A percentile compares a stretch with the other conserved stretches of the same genome.
Evolutionary conservation across 73 alveolate genomes (phyloP).

Genomic region (Tetrahymena borealis): DNA sequence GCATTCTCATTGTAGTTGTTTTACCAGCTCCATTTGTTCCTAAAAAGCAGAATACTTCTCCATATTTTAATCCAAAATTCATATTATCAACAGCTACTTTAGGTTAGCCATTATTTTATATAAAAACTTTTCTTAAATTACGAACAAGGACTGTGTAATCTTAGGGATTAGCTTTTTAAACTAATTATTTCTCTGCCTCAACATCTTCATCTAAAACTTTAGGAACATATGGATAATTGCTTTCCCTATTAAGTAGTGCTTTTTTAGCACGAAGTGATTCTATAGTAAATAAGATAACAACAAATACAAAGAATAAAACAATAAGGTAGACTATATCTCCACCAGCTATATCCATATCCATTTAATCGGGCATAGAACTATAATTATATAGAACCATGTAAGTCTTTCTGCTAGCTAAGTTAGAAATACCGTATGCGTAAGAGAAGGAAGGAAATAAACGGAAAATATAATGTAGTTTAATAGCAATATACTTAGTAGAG

Average conservation of each 20-base stretch:
- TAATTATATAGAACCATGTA: slow-evolving; percentile 41
- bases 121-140: slow-evolving; percentile 41
- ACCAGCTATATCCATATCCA: slow-evolving; percentile 40
- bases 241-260: background rate
- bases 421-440: slow-evolving; percentile 36
- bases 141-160: slow-evolving; percentile 33
- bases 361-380: background rate
- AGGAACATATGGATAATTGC: background rate
- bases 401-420: slow-evolving; percentile 6
- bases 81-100: slow-evolving; percentile 69
- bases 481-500: slow-evolving; percentile 37
- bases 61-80: slow-evolving; percentile 68
- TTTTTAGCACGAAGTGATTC: slow-evolving; percentile 17
- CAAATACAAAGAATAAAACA: slow-evolving; percentile 21
- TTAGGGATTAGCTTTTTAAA: slow-evolving; percentile 15
- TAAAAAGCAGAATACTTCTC: slow-evolving; percentile 78
- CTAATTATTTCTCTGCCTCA: background rate
- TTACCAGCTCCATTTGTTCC: slow-evolving; percentile 95
- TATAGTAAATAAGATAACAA: background rate
- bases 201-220: slow-evolving; percentile 15
- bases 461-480: slow-evolving; percentile 23
- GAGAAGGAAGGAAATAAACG: slow-evolving; percentile 48
- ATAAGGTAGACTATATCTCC: slow-evolving; percentile 17
- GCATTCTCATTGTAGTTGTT: slow-evolving; percentile 75
- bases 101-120: background rate